Conservation (phyloP, 1,139 yeast species). For the Debaryomyces psychrophilus region DNA sequence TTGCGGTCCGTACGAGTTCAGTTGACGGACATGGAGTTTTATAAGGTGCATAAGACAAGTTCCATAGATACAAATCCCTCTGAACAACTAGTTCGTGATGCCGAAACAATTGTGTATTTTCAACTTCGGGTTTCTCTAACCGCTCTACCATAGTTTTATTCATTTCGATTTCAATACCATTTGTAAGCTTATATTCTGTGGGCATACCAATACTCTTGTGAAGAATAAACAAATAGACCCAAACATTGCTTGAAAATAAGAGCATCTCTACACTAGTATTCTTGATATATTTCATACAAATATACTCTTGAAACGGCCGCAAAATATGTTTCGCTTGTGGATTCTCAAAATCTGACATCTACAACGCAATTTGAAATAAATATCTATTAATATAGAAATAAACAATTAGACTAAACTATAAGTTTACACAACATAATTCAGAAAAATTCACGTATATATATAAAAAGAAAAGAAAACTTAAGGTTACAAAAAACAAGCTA, state of each 20-base stretch:
- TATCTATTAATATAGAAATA: constrained; percentile 10
- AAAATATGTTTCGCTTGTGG: background rate
- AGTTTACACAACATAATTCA: constrained; percentile 4
- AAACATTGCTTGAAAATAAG: background rate
- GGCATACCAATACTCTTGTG: background rate
- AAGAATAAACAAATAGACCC: background rate
- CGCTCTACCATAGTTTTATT: background rate
- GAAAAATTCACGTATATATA: constrained; percentile 7
- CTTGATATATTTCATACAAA: background rate
- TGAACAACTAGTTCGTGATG: background rate
- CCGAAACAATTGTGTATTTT: background rate
- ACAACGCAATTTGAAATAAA: constrained; percentile 1
- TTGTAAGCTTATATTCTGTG: background rate
- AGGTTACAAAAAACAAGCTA: constrained; percentile 12
- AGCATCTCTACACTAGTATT: background rate
- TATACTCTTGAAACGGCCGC: background rate
- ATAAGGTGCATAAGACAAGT: constrained; percentile 40
- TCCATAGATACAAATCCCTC: constrained; percentile 10
- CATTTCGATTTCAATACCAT: background rate
- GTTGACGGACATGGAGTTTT: constrained; percentile 44
- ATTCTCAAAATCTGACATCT: background rate
- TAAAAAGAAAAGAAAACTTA: constrained; percentile 11
- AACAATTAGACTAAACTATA: constrained; percentile 9
- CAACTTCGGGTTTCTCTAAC: background rate
- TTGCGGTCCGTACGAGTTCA: constrained; percentile 40